Evolutionary conservation across 2,329 filamentous ascomycete genomes (phyloP).

Genomic region (Alternaria sp.): DNA sequence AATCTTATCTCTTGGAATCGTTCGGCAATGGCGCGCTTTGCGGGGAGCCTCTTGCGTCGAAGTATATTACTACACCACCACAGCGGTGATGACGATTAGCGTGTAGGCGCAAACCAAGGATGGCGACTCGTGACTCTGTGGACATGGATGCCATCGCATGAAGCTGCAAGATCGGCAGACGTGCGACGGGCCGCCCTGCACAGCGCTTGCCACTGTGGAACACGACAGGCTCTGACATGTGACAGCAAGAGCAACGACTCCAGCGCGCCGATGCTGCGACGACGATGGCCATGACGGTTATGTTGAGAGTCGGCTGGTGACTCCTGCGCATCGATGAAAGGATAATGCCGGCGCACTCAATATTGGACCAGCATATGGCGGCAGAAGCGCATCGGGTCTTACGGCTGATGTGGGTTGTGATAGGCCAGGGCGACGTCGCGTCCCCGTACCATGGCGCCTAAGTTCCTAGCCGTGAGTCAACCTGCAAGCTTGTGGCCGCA

Average conservation of each 20-base stretch:
- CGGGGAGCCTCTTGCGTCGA: slow-evolving; percentile 6
- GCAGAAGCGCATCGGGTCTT: slow-evolving; percentile 30
- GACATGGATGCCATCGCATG: slow-evolving; percentile 27
- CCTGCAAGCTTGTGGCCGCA: slow-evolving; percentile 32
- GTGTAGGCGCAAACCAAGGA: slow-evolving; percentile 21
- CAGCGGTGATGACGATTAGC: slow-evolving; percentile 9
- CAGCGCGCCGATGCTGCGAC: slow-evolving; percentile 10
- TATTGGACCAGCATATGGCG: slow-evolving; percentile 32
- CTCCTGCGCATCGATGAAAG: slow-evolving; percentile 20
- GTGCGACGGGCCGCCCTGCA: slow-evolving; percentile 43
- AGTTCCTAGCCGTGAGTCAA: slow-evolving; percentile 31
- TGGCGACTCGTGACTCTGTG: slow-evolving; percentile 35
- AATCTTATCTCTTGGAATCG: background rate
- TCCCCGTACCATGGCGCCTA: slow-evolving; percentile 24
- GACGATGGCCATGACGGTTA: background rate
- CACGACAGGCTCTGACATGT: slow-evolving; percentile 38
- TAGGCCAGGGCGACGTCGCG: slow-evolving; percentile 34
- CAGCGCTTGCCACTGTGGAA: slow-evolving; percentile 39
- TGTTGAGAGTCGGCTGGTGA: slow-evolving; percentile 23
- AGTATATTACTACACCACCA: slow-evolving; percentile 12
- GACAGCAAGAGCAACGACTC: slow-evolving; percentile 23
- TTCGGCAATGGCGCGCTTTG: slow-evolving; percentile 2
- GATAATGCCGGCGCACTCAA: slow-evolving; percentile 22
- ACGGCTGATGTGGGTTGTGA: slow-evolving; percentile 29
- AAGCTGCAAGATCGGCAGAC: slow-evolving; percentile 31